phyloP scores from a whole-genome alignment of 169 alveolate genomes.

The Plasmodium relictum region DNA sequence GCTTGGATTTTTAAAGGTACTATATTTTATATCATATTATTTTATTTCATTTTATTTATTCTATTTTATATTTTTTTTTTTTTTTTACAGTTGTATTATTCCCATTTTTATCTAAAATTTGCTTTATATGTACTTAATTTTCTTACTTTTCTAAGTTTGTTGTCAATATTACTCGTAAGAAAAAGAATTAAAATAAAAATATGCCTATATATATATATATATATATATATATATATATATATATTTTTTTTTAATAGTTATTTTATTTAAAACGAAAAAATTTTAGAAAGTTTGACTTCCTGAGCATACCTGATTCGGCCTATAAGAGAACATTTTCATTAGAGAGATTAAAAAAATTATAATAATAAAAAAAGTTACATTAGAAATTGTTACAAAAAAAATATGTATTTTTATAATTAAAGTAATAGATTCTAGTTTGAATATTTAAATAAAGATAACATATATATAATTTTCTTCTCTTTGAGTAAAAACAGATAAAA shows the following conservation, averaged over 20 bases:
- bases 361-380: constrained; percentile 1
- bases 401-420: too few species aligned
- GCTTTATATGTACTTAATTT: constrained; percentile 15
- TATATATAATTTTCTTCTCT: too few species aligned
- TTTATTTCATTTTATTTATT: not conserved
- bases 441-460: too few species aligned
- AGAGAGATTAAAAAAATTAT: constrained; percentile 45
- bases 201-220: not conserved
- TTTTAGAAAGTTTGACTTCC: constrained; percentile 43
- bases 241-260: constrained; percentile 16
- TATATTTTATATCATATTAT: not conserved
- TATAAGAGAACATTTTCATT: constrained; percentile 61
- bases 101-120: not conserved
- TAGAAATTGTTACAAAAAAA: too few species aligned
- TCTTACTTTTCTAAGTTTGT: constrained; percentile 13
- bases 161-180: constrained; percentile 59
- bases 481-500: too few species aligned
- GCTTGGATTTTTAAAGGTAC: constrained; percentile 60
- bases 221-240: not conserved
- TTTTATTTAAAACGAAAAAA: constrained; percentile 43
- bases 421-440: too few species aligned
- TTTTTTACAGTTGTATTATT: constrained; percentile 25
- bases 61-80: constrained; percentile 3
- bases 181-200: not conserved
- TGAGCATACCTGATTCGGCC: constrained; percentile 67